Base-by-base conservation (phyloP, 2,329 filamentous ascomycete genomes). In the Microdochium trichocladiopsis region DNA sequence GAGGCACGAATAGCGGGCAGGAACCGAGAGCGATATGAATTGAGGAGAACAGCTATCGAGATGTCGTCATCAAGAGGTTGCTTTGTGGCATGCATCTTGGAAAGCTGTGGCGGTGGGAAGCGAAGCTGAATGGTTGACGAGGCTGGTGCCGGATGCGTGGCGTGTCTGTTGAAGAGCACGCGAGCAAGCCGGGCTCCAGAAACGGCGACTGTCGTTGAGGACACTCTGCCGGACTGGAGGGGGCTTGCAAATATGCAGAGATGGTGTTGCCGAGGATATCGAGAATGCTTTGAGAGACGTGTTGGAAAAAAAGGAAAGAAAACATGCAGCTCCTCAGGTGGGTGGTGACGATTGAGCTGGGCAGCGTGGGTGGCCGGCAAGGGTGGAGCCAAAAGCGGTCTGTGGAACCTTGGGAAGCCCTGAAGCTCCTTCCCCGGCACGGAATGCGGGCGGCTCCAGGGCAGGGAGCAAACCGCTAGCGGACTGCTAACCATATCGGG, bases 11-110 rank as follows among this genome's bases (percentile, higher is more conserved):
- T 68, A 9, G 64, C 63, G 23, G 58, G 55, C 41, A 70, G 63
- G 25, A 67, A 57, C 41, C 63, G 66, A 18, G 69, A 71, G 47
- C 61, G 63, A 57, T 66, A 69, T 23, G 67, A 69, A 59, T 71
- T 69, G 31, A 71, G 65, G 16, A 71, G 60, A 53, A 71, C 60
- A 53, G 68, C 68, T 54, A 70, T 65, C 52, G 59, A 61, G 31
- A 66, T 58, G 24, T 58, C 54, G 25, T 45, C 25, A 11, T 18
- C 28, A 18, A 21, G 18, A 22, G 10, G 14, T 5, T 11, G 18
- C 9, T 22, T 25, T n/a, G 45, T 22, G 14, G 25, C 21, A 48
- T 8, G 50, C 43, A 16, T n/a, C 9, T 14, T 47, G 21, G 48
- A n/a, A 33, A 21, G 21, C 43, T 50, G 41, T 25, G 24, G 45